Evolutionary conservation across 2,329 filamentous ascomycete genomes (phyloP).

Genomic region (Fusarium sp.): DNA sequence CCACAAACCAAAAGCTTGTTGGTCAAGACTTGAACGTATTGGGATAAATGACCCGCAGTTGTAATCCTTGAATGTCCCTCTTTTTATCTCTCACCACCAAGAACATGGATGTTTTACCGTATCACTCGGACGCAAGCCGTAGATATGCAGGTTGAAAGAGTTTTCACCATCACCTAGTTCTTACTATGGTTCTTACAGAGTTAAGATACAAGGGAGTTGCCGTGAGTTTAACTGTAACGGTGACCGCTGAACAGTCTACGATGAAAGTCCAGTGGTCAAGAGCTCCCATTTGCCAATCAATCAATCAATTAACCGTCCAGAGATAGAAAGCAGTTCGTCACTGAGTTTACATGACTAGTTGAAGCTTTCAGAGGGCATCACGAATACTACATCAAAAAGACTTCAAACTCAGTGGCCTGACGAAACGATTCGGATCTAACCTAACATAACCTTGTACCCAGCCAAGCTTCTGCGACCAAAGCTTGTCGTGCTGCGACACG

Average conservation of each 20-base stretch:
- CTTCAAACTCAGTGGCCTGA: background rate
- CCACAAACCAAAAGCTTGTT: constrained; percentile 41
- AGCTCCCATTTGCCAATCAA: background rate
- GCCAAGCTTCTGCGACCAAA: constrained; percentile 23
- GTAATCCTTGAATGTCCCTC: constrained; percentile 25
- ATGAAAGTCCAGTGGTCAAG: background rate
- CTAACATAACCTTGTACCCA: background rate
- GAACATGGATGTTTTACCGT: constrained; percentile 10
- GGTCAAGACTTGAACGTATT: constrained; percentile 31
- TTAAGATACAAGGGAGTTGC: background rate
- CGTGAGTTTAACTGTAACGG: background rate
- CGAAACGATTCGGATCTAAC: constrained; percentile 15
- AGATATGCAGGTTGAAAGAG: constrained; percentile 5
- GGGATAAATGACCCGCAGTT: constrained; percentile 28
- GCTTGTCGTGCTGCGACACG: constrained; percentile 18
- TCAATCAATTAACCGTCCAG: background rate
- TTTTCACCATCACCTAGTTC: background rate
- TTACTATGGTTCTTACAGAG: background rate
- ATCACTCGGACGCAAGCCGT: background rate
- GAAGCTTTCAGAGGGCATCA: background rate
- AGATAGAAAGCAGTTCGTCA: background rate
- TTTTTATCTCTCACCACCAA: constrained; percentile 26
- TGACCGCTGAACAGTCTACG: background rate
- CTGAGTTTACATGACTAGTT: background rate
- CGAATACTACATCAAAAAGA: background rate